These are phyloP conservation scores for Pontederia crassipes DNA, from an alignment of 176 grass and related monocot genomes.

Conservation along the genomic window DNA sequence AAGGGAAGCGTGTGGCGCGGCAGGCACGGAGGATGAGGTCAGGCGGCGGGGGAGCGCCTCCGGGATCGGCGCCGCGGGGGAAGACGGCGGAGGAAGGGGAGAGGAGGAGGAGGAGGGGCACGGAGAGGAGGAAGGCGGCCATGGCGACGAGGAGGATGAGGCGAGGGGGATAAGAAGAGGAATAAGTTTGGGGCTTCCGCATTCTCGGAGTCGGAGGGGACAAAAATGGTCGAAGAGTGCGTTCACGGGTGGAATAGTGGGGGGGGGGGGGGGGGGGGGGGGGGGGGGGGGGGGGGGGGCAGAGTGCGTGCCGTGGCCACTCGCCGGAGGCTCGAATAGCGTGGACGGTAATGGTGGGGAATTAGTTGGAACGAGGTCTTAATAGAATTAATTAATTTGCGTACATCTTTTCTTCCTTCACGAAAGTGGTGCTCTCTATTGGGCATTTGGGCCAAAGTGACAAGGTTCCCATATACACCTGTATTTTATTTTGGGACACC, in stretches of 20 bases:
- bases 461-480: too few species aligned
- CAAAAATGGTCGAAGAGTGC: background rate
- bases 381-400: too few species aligned
- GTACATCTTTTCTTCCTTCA: too few species aligned
- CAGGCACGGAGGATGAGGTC: slow-evolving; percentile 4
- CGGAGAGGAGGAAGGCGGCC: background rate
- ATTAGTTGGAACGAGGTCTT: too few species aligned
- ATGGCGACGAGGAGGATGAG: slow-evolving; percentile 2
- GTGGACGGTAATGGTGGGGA: too few species aligned
- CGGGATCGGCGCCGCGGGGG: background rate
- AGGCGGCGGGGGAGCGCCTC: background rate
- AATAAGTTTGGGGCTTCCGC: background rate
- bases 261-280: too few species aligned
- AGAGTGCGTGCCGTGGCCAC: too few species aligned
- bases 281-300: background rate
- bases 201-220: background rate
- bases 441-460: too few species aligned
- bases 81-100: background rate
- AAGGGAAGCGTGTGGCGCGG: slow-evolving; percentile 11
- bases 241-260: slow-evolving; percentile 3
- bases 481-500: too few species aligned
- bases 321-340: too few species aligned
- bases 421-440: too few species aligned
- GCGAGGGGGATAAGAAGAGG: background rate
- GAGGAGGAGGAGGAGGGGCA: background rate